Percentiles rank a stretch among this genome's conserved stretches.
phyloP scores from a whole-genome alignment of 768 basidiomycete species.

The Naganishia vaughanmartiniae region DNA sequence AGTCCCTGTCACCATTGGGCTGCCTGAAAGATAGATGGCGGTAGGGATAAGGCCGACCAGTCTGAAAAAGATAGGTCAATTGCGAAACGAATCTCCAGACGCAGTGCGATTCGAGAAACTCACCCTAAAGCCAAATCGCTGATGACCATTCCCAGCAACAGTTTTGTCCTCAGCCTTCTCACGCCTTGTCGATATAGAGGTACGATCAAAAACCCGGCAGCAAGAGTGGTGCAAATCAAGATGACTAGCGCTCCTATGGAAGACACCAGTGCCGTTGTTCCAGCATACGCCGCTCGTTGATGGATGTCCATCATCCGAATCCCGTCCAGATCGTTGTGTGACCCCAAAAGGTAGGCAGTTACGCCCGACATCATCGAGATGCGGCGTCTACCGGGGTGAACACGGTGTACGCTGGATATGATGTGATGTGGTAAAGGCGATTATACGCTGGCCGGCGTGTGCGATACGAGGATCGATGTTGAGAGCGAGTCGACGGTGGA shows the following conservation, averaged over 20 bases:
- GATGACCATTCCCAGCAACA: conserved; percentile 48
- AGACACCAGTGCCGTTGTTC: conserved; percentile 12
- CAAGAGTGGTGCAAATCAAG: conserved; percentile 38
- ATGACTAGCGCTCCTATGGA: conserved; percentile 42
- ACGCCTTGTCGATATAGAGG: conserved; percentile 38
- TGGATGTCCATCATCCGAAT: too few species aligned
- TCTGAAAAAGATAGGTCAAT: too few species aligned
- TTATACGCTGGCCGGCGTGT: neutral
- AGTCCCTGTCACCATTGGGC: conserved; percentile 34
- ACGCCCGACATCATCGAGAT: neutral
- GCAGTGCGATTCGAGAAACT: conserved; percentile 22
- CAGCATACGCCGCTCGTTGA: neutral
- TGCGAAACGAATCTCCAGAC: neutral
- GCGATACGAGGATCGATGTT: neutral
- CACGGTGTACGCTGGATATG: neutral
- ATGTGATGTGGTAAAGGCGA: neutral
- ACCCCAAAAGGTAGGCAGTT: neutral
- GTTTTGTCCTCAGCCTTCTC: conserved; percentile 44
- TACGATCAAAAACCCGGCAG: conserved; percentile 37
- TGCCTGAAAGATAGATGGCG: conserved; percentile 35
- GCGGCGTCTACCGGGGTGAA: neutral
- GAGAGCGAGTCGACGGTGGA: neutral
- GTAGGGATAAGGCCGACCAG: conserved; percentile 37
- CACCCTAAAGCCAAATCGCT: conserved; percentile 48
- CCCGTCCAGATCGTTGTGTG: neutral